Evolutionary conservation across 2,329 filamentous ascomycete species (phyloP), one percentile per base, ranked within the genome.

Genomic region (Aureobasidium pullulans): DNA sequence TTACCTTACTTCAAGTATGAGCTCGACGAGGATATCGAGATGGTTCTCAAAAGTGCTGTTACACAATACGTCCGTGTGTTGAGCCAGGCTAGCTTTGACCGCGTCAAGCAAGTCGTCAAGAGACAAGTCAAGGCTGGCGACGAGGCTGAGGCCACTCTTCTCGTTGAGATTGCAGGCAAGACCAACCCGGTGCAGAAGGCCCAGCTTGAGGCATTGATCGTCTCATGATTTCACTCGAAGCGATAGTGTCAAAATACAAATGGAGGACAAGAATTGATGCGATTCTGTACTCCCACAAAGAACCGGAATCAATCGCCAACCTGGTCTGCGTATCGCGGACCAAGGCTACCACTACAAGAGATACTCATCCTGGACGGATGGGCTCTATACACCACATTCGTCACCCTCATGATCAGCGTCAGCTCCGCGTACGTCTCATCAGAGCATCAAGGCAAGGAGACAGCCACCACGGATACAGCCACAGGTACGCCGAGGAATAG

Each of bases 21-120:
- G 59, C 64, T 82, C 49, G 83, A 85, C 65, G 74, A 77, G 47
- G 78, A 77, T 32, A 69, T 86, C 58, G 73, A 74, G 53, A 80
- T 75, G 63, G 82, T 82, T n/a, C 69, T 84, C 6, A 67, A 68
- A 16, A 71, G 72, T 9, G 75, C 71, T 32, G 60, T 78, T 16
- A 72, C 73, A 42, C 73, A 72, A 54, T 71, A 71, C 57, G 65
- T 60, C n/a, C 59, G 59, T n/a, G 37, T 13, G 10, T 6, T 59
- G 54, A 39, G 13, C 23, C 54, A 57, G 34, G 34, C n/a, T 23
- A 57, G 54, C n/a, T 48, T 47, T 23, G 54, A 57, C 34, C 42
- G 54, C 9, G 34, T 57, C 54, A 57, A 43, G 43, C 15, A 13
- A 10, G 19, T 57, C 6, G 42, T 57, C 43, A 57, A 57, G 34